phyloP scores from a whole-genome alignment of 768 basidiomycete species.

The Pulveroboletus ravenelii region DNA sequence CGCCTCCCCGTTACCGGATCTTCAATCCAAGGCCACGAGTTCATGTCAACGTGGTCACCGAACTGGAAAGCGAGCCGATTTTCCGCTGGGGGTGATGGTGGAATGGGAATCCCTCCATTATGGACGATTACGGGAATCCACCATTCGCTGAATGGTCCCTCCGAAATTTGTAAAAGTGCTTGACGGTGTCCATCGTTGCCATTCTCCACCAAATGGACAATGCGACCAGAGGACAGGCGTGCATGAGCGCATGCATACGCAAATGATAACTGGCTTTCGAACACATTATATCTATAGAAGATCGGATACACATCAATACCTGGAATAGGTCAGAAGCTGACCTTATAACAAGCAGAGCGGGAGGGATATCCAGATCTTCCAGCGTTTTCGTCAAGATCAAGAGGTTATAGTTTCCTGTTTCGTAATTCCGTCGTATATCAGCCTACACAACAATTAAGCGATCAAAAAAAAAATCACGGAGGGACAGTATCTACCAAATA shows the following conservation, averaged over 20 bases:
- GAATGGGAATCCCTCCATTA: slow-evolving; percentile 34
- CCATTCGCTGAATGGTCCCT: slow-evolving; percentile 36
- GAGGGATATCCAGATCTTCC: slow-evolving; percentile 59
- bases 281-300: slow-evolving; percentile 35
- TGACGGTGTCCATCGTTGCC: slow-evolving; percentile 53
- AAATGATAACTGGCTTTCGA: slow-evolving; percentile 59
- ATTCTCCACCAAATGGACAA: slow-evolving; percentile 62
- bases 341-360: slow-evolving; percentile 59
- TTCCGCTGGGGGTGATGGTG: slow-evolving; percentile 41
- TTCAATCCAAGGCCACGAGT: slow-evolving; percentile 37
- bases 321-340: slow-evolving; percentile 26
- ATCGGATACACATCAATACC: slow-evolving; percentile 7
- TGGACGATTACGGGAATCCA: slow-evolving; percentile 50
- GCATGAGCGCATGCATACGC: slow-evolving; percentile 49
- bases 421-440: slow-evolving; percentile 47
- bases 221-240: slow-evolving; percentile 43
- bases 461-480: neutral
- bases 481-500: slow-evolving; percentile 29
- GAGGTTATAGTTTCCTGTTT: slow-evolving; percentile 55
- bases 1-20: slow-evolving; percentile 62
- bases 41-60: slow-evolving; percentile 38
- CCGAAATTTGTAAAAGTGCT: slow-evolving; percentile 42
- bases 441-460: slow-evolving; percentile 31
- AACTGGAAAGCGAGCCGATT: slow-evolving; percentile 41
- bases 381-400: slow-evolving; percentile 54